These are phyloP conservation scores for Claviceps fusiformis DNA, from an alignment of 2,329 filamentous ascomycete species.

Conservation along the genomic window DNA sequence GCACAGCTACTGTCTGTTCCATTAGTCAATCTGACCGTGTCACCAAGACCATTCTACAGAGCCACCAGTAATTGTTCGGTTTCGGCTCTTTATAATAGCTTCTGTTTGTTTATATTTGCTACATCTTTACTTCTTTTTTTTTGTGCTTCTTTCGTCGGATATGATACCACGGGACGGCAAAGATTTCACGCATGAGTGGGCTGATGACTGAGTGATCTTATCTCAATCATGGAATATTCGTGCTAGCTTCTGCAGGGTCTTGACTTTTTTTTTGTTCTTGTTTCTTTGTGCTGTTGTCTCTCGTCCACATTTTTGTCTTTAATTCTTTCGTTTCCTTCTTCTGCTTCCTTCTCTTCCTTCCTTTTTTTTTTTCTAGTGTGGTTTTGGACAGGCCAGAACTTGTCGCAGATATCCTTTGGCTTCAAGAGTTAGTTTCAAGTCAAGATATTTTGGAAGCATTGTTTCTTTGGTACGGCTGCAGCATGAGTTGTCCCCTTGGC, in stretches of 20 bases:
- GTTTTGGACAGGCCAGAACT: slow-evolving; percentile 7
- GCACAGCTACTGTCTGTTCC: not conserved
- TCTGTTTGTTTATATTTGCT: slow-evolving; percentile 5
- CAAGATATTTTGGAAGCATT: too few species aligned
- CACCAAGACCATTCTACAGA: not conserved
- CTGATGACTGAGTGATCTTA: slow-evolving; percentile 1
- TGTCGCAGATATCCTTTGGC: slow-evolving; percentile 5
- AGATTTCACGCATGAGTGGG: slow-evolving; percentile 2
- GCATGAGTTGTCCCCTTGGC: not conserved
- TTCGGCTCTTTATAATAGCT: slow-evolving; percentile 6
- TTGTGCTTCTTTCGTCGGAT: slow-evolving; percentile 4
- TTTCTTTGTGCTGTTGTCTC: slow-evolving; percentile 3
- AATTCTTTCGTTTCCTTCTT: slow-evolving; percentile 2
- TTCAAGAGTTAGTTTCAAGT: not conserved
- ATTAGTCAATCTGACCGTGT: not conserved
- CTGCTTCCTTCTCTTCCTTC: slow-evolving; percentile 6
- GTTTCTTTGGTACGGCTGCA: not conserved
- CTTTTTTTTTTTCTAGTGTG: slow-evolving; percentile 3
- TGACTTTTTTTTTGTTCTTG: slow-evolving; percentile 9
- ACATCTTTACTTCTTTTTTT: not conserved
- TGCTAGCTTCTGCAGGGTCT: slow-evolving; percentile 7
- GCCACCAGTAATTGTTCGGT: not conserved
- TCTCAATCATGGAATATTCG: slow-evolving; percentile 6
- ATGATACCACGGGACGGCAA: slow-evolving; percentile 16
- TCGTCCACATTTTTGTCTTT: slow-evolving; percentile 5